Evolutionary conservation across 495 filamentous ascomycete species (phyloP), one percentile per base, ranked within the genome.

Genomic region (Wilcoxina mikolae): DNA sequence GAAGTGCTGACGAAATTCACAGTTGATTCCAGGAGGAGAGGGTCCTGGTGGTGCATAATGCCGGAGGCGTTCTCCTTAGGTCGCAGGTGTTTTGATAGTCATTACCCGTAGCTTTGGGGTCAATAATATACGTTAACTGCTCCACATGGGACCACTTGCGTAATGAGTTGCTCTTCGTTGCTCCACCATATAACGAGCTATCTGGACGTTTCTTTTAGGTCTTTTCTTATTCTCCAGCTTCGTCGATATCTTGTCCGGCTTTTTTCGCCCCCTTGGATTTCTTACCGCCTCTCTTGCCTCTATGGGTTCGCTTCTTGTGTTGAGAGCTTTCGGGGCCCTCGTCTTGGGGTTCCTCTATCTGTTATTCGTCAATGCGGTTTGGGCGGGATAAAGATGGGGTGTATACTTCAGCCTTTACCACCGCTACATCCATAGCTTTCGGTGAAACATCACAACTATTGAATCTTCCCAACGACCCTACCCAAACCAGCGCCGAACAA

Each of bases 21-120:
- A 94, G 86, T 78, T 94, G 69, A 88, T 91, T 59, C 87, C 87
- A 17, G 87, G 87, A 56, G 86, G 86, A 35, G 85, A 91, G 67
- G 86, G 86, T 1, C 85, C 85, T 46, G n/a, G 38, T 12, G 41
- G 12, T 44, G 26, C 28, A 11, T 35, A 5, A 38, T 52, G 43
- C 43, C 15, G n/a, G 15, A 23, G 24, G n/a, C n/a, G 12, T 46
- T 46, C 35, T 39, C 20, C 20, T 18, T 18, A 39, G 35, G 20
- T 39, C 20, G 20, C 35, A 12, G 35, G 35, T 39, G 35, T 38
- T 18, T 12, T 15, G 35, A 18, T 18, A 18, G 35, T 39, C 35
- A 39, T 39, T 15, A 18, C 35, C 20, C 35, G 20, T 39, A 18
- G 31, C 2, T 39, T n/a, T 39, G 35, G 35, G 35, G 20, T 39